A percentile compares a stretch with the other conserved stretches of the same genome.
Evolutionary conservation across 345 rosid genomes (phyloP).

Genomic region (Populus tremula): DNA sequence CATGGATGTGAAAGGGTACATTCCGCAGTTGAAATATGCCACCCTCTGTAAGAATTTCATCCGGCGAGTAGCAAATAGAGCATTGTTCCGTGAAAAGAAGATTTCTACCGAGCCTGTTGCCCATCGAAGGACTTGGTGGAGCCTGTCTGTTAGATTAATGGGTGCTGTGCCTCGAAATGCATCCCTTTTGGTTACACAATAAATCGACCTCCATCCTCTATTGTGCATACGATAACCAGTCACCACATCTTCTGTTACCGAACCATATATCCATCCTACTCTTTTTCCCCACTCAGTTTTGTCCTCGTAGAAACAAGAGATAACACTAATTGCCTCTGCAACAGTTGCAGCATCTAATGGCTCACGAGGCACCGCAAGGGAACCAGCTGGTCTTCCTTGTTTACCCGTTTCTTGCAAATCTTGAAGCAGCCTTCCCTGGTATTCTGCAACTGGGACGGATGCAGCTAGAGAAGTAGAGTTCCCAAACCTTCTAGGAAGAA

Average conservation of each 20-base stretch:
- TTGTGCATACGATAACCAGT: conserved; percentile 82
- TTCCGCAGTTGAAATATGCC: conserved; percentile 70
- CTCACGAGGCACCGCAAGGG: conserved; percentile 75
- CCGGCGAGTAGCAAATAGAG: conserved; percentile 50
- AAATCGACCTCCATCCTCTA: conserved; percentile 80
- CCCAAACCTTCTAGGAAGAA: conserved; percentile 64
- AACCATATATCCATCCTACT: conserved; percentile 85
- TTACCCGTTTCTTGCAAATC: conserved; percentile 59
- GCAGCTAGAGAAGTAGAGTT: conserved; percentile 60
- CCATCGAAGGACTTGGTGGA: conserved; percentile 86
- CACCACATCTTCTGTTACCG: conserved; percentile 80
- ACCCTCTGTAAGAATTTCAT: conserved; percentile 72
- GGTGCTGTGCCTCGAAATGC: conserved; percentile 81
- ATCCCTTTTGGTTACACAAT: conserved; percentile 73
- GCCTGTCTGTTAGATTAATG: conserved; percentile 66
- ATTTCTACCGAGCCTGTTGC: conserved; percentile 85
- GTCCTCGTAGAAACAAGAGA: conserved; percentile 80
- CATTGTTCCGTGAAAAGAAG: conserved; percentile 74
- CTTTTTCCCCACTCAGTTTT: conserved; percentile 78
- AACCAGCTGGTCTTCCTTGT: conserved; percentile 68
- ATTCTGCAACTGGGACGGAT: conserved; percentile 74
- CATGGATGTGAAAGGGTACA: conserved; percentile 77
- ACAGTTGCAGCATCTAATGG: conserved; percentile 84
- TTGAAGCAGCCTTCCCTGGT: conserved; percentile 68
- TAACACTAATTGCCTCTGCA: conserved; percentile 71